Evolutionary conservation across 2,329 filamentous ascomycete genomes (phyloP).

Genomic region (Pseudopyrenochaeta lycopersici): DNA sequence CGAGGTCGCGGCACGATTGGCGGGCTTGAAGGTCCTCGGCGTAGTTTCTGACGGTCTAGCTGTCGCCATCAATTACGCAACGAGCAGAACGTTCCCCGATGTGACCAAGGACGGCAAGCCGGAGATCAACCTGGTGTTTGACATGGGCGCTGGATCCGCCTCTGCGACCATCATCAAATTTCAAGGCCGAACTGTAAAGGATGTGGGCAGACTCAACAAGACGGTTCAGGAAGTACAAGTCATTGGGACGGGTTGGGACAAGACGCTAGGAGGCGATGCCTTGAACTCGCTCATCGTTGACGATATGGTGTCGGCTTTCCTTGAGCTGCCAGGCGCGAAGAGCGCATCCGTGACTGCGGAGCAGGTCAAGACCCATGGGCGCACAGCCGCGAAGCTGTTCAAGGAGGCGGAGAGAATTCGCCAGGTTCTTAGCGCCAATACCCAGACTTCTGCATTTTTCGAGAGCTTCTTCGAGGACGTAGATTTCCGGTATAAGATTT

Average conservation of each 20-base stretch:
- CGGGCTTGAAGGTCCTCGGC: constrained; percentile 84
- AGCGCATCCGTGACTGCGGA: constrained; percentile 69
- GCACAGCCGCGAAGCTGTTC: constrained; percentile 86
- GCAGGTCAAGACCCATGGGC: constrained; percentile 76
- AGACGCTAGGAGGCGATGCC: constrained; percentile 85
- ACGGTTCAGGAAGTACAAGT: constrained; percentile 95
- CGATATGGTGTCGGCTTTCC: constrained; percentile 84
- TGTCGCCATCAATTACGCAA: constrained; percentile 95
- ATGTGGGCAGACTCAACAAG: constrained; percentile 93
- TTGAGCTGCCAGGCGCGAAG: constrained; percentile 71
- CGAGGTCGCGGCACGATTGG: constrained; percentile 83
- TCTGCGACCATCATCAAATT: constrained; percentile 91
- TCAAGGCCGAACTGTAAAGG: constrained; percentile 88
- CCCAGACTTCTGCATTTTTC: constrained; percentile 79
- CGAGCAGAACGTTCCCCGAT: constrained; percentile 85
- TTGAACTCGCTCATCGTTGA: constrained; percentile 89
- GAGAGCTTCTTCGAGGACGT: constrained; percentile 91
- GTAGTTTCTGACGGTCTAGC: constrained; percentile 90
- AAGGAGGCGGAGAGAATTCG: constrained; percentile 89
- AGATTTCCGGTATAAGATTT: constrained; percentile 91
- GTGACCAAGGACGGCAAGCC: constrained; percentile 83
- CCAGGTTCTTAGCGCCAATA: constrained; percentile 93
- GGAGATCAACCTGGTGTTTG: constrained; percentile 92
- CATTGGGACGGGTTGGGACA: constrained; percentile 86
- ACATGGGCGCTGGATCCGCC: constrained; percentile 96